Percentiles rank a stretch among this genome's conserved stretches.
These are phyloP conservation scores for Retiboletus flavoniger DNA, from an alignment of 1,284 basidiomycete genomes.

Conservation along the genomic window DNA sequence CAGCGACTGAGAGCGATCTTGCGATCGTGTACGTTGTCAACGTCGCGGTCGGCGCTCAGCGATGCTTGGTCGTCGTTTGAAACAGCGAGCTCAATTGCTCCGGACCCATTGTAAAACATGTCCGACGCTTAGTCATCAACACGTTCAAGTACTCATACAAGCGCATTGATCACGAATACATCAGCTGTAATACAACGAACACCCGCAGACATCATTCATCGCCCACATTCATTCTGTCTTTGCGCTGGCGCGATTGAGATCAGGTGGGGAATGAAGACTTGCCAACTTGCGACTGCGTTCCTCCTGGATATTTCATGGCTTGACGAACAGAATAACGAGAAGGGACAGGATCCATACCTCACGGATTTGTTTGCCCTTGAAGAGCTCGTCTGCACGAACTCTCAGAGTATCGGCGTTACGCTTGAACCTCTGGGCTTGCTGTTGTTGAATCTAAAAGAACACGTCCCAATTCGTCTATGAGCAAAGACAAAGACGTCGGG, in stretches of 20 bases:
- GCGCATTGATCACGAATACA: background rate
- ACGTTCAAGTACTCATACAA: background rate
- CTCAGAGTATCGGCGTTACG: slow-evolving; percentile 10
- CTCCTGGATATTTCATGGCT: slow-evolving; percentile 5
- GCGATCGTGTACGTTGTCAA: slow-evolving; percentile 11
- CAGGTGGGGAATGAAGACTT: slow-evolving; percentile 8
- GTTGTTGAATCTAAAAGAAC: slow-evolving; percentile 21
- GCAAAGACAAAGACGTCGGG: background rate
- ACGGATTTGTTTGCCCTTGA: slow-evolving; percentile 23
- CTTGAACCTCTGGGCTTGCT: slow-evolving; percentile 14
- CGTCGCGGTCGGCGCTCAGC: slow-evolving; percentile 7
- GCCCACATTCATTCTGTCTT: background rate
- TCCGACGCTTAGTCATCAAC: slow-evolving; percentile 29
- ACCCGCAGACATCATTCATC: background rate
- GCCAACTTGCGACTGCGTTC: slow-evolving; percentile 24
- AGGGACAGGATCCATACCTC: slow-evolving; percentile 19
- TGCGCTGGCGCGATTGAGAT: background rate
- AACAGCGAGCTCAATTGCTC: slow-evolving; percentile 20
- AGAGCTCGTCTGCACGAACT: slow-evolving; percentile 17
- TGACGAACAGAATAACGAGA: background rate
- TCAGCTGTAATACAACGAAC: background rate
- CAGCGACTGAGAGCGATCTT: slow-evolving; percentile 8
- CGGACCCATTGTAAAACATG: slow-evolving; percentile 12
- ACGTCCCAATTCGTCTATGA: background rate
- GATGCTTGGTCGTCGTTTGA: slow-evolving; percentile 24